These are phyloP conservation scores for Ulmus americana DNA, from an alignment of 331 rosid genomes.

Conservation along the genomic window DNA sequence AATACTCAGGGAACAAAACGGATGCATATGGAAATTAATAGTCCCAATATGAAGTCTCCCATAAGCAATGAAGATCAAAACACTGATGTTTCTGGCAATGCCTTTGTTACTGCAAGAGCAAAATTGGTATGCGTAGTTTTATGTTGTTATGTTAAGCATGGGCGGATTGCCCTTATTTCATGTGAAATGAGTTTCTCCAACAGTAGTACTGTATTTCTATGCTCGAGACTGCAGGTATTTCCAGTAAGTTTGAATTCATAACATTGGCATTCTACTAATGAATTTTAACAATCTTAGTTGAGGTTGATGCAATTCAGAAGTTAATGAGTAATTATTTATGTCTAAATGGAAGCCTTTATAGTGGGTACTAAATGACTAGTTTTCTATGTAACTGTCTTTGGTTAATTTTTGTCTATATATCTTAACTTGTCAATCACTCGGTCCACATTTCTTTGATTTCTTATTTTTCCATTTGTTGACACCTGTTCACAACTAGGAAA, in stretches of 20 bases:
- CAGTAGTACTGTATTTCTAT: neutral
- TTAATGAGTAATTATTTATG: neutral
- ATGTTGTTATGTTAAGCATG: neutral
- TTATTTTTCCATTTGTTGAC: constrained; percentile 1
- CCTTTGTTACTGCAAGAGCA: constrained; percentile 65
- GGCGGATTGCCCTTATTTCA: constrained; percentile 4
- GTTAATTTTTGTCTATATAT: constrained; percentile 13
- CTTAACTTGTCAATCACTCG: constrained; percentile 3
- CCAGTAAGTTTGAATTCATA: neutral
- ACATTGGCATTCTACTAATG: neutral
- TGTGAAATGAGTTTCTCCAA: neutral
- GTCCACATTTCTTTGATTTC: neutral
- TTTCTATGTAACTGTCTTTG: constrained; percentile 15
- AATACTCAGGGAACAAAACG: constrained; percentile 47
- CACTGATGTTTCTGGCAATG: constrained; percentile 37
- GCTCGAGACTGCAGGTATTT: neutral
- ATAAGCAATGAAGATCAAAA: constrained; percentile 47
- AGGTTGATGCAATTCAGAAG: neutral
- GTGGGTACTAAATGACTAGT: neutral
- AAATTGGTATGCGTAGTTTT: constrained; percentile 51
- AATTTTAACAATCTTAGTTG: neutral
- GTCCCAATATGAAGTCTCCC: constrained; percentile 55
- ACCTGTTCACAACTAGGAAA: constrained; percentile 41
- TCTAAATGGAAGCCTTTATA: neutral
- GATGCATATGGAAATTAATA: constrained; percentile 44